Base-by-base conservation (phyloP, 73 alveolate genomes). In the Paramecium sexaurelia region DNA sequence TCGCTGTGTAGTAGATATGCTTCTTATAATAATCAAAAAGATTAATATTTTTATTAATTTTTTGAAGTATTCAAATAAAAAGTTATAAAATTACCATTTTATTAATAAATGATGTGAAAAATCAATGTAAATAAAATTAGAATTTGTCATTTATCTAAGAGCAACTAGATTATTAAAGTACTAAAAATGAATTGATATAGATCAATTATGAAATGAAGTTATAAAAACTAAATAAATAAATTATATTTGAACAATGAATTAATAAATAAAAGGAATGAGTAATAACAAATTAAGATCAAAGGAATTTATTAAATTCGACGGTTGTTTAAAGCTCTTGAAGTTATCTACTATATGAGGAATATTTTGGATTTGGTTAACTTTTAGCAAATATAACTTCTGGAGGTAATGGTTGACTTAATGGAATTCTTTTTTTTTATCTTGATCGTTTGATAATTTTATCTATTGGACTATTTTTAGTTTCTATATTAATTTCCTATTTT, bases 341-440 rank as follows among this genome's bases (percentile, higher is more conserved):
- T n/a, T 45, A 4, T 45, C 57, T 45, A 39, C 89, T 75, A 75
- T 75, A 75, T 19, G 89, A 75, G 69, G 43, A 29, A 43, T 22
- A 78, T 22, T 78, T 51, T 5, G 67, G 35, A 8, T 33, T 78
- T 19, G 47, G 83, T 6, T 29, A 61, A 10, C 43, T 26, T 29
- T 61, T 32, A 11, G 83, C 20, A 61, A 61, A 61, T 0, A 61
- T 32, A 24, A 61, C 33, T 61, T 61, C 83, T 0, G 83, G 75
- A 29, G 83, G 83, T 2, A 26, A 1, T 9, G 39, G 43, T 61
- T 61, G 67, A 51, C 67, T 51, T 4, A 17, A 51, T 51, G 67
- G 67, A n/a, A 51, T 51, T 61, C 43, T 0, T 61, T 61, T 33
- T 32, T 73, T 73, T 19, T 39, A 32, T 32, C 87, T 33, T 73